These are phyloP conservation scores for Lithohypha guttulata DNA, from an alignment of 2,329 filamentous ascomycete genomes.

Conservation along the genomic window DNA sequence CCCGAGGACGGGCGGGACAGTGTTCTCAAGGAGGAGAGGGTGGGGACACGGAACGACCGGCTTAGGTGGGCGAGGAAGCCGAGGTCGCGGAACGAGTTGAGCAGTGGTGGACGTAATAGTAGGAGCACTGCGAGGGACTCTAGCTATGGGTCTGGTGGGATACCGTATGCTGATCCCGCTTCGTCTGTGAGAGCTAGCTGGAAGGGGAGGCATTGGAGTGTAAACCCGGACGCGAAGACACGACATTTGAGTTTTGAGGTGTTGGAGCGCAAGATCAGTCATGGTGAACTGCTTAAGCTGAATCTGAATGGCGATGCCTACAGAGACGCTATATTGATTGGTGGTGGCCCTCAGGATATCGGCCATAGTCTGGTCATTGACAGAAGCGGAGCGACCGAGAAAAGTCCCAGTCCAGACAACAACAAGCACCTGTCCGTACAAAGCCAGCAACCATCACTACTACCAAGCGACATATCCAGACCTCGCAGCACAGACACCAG, in stretches of 20 bases:
- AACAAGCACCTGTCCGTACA: background rate
- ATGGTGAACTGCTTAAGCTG: background rate
- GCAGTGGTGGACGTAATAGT: background rate
- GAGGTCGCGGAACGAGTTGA: background rate
- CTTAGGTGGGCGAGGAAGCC: background rate
- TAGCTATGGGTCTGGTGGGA: background rate
- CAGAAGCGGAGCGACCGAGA: background rate
- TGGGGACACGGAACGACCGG: background rate
- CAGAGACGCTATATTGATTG: background rate
- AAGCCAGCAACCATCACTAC: background rate
- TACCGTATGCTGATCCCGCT: background rate
- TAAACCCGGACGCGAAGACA: background rate
- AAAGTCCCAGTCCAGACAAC: background rate
- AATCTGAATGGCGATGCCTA: background rate
- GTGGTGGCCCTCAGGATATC: background rate
- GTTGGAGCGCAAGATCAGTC: slow-evolving; percentile 1
- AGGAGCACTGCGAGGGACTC: background rate
- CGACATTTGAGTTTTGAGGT: background rate
- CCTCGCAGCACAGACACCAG: too few species aligned
- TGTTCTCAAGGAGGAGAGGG: background rate
- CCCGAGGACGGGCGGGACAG: background rate
- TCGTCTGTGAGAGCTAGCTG: background rate
- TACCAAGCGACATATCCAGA: too few species aligned
- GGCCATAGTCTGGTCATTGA: background rate
- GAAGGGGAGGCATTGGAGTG: background rate